phyloP scores from a whole-genome alignment of 2,329 filamentous ascomycete genomes.

The Paecilomyces sp. region DNA sequence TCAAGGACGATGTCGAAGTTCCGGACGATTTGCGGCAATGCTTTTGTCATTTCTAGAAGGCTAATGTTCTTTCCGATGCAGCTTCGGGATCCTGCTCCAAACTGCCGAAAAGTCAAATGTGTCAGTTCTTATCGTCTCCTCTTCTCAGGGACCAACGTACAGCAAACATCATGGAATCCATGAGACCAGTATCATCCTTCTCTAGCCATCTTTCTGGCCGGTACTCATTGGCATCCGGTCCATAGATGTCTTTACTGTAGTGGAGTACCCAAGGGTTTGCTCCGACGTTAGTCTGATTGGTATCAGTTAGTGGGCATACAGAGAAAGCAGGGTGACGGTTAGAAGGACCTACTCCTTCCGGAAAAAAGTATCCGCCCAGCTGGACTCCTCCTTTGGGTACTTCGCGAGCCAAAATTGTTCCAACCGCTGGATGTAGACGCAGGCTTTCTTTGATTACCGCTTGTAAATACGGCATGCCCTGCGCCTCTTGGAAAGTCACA shows the following conservation, averaged over 20 bases:
- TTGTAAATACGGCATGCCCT: conserved; percentile 47
- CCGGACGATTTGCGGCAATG: not conserved
- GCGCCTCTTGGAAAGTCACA: conserved; percentile 31
- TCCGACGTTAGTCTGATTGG: not conserved
- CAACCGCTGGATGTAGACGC: conserved; percentile 50
- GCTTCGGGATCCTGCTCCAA: conserved; percentile 36
- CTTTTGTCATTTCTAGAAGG: conserved; percentile 14
- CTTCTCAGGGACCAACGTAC: not conserved
- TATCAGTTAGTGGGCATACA: not conserved
- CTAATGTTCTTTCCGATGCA: conserved; percentile 41
- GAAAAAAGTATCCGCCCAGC: conserved; percentile 36
- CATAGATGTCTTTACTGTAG: conserved; percentile 60
- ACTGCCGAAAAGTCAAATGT: not conserved
- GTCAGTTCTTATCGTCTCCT: not conserved
- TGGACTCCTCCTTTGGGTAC: conserved; percentile 39
- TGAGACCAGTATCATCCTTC: conserved; percentile 1
- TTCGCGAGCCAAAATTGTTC: conserved; percentile 48
- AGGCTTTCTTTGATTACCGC: conserved; percentile 54
- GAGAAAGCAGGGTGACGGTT: not conserved
- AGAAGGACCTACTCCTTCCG: conserved; percentile 34
- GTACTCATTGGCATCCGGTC: conserved; percentile 56
- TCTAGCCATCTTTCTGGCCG: conserved; percentile 12
- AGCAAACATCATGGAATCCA: conserved; percentile 10
- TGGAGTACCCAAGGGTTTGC: conserved; percentile 67
- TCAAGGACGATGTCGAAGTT: not conserved